Evolutionary conservation across 129 eudicot genomes (phyloP), one percentile per base, ranked within the genome.

Genomic region (Centaurea solstitialis): DNA sequence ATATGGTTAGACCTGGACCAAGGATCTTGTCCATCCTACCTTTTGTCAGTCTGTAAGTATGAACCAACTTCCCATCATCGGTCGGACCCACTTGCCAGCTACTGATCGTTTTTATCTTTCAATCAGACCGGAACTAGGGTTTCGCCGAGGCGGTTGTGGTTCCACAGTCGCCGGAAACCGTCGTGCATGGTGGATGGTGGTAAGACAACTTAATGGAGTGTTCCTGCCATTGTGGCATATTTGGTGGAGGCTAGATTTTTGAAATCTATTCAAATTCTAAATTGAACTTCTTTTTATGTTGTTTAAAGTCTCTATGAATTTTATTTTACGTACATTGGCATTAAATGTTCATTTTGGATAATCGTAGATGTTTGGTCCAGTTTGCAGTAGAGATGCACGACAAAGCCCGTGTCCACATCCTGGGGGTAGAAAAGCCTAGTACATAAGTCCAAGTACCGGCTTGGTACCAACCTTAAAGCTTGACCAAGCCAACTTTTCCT

Each of bases 21-120:
- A 57, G 81, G 81, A 82, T 82, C 77, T 69, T 50, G 85, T 81
- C 82, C 79, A 81, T 39, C 73, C 20, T 39, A 62, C 18, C 84
- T 81, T 81, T 81, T 74, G 84, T 81, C 84, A 81, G 79, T 57
- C 65, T 26, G 30, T 26, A 26, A 57, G 65, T 17, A 81, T 81
- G 74, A 80, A 80, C 72, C 38, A 20, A 70, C 22, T 62, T 18
- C 68, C 68, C 68, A 64, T 64, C 68, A 64, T 26, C 68, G 1
- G 13, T 57, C 65, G 21, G 30, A 64, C 74, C 73, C 26, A 82
- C 38, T 69, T 76, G 65, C 65, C 65, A 57, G 65, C 18, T 47
- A 47, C 59, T 12, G 4, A 3, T 5, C 37, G 37, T 33, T 33
- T 33, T 33, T 33, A 3, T 33, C 37, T 33, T 33, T 41, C 35